These are phyloP conservation scores for Coemansia sp. DNA, from an alignment of 192 early-diverging fungal species.

Conservation along the genomic window DNA sequence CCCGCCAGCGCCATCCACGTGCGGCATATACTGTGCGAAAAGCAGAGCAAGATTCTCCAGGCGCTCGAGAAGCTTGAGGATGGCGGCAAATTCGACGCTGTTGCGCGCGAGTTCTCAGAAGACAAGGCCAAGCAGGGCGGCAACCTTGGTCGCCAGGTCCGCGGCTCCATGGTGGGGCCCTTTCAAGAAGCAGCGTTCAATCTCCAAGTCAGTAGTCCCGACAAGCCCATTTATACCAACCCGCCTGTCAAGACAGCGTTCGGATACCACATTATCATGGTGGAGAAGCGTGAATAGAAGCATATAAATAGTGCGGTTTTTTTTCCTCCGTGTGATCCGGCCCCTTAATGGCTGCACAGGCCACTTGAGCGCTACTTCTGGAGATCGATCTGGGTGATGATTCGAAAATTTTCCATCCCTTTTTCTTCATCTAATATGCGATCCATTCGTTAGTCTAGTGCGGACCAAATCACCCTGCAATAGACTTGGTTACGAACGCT, in stretches of 20 bases:
- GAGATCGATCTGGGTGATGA: neutral
- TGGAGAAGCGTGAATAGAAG: constrained; percentile 60
- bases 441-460: constrained; percentile 2
- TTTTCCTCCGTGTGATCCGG: neutral
- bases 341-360: neutral
- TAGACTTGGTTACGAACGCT: constrained; percentile 6
- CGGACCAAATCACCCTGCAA: neutral
- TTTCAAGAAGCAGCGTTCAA: constrained; percentile 83
- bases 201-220: constrained; percentile 64
- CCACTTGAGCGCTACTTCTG: too few relatives aligned
- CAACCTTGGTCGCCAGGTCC: constrained; percentile 73
- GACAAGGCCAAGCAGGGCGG: constrained; percentile 84
- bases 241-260: constrained; percentile 71
- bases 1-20: constrained; percentile 64
- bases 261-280: constrained; percentile 89
- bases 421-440: neutral
- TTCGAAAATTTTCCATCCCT: neutral
- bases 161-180: constrained; percentile 71
- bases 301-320: neutral
- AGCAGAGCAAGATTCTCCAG: constrained; percentile 69
- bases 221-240: constrained; percentile 67
- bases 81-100: constrained; percentile 62
- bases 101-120: constrained; percentile 74
- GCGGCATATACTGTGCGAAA: constrained; percentile 85
- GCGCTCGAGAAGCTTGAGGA: constrained; percentile 66